These are phyloP conservation scores for Cladosporium halotolerans DNA, from an alignment of 2,329 filamentous ascomycete species.

Conservation along the genomic window DNA sequence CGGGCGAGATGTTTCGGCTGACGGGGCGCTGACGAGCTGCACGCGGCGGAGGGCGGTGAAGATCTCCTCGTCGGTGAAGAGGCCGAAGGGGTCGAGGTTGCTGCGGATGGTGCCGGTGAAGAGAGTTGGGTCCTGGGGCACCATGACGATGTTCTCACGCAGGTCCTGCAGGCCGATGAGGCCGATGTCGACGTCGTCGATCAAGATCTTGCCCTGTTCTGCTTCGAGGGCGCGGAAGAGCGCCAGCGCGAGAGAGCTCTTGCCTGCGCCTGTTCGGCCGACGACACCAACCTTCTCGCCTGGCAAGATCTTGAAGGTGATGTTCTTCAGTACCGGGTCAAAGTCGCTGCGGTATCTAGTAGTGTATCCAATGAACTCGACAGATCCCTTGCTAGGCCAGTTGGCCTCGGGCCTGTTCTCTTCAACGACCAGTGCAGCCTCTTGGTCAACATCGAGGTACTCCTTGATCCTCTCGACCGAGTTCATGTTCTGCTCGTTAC, in stretches of 20 bases:
- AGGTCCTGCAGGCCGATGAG: slow-evolving; percentile 88
- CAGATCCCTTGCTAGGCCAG: slow-evolving; percentile 80
- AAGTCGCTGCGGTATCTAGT: slow-evolving; percentile 84
- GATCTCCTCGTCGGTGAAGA: slow-evolving; percentile 85
- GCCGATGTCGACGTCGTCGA: slow-evolving; percentile 87
- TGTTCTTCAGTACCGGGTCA: slow-evolving; percentile 73
- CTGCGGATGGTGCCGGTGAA: slow-evolving; percentile 87
- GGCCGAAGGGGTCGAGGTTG: slow-evolving; percentile 86
- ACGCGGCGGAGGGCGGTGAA: slow-evolving; percentile 81
- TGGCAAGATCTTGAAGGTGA: slow-evolving; percentile 80
- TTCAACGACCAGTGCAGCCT: slow-evolving; percentile 71
- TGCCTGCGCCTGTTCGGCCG: slow-evolving; percentile 89
- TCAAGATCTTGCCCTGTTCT: slow-evolving; percentile 78
- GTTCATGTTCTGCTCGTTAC: slow-evolving; percentile 99
- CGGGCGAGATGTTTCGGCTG: slow-evolving; percentile 36
- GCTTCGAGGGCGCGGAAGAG: slow-evolving; percentile 92
- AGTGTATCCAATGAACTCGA: slow-evolving; percentile 84
- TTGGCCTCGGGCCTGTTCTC: slow-evolving; percentile 68
- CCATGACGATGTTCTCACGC: slow-evolving; percentile 90
- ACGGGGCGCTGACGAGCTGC: slow-evolving; percentile 65
- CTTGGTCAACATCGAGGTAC: slow-evolving; percentile 92
- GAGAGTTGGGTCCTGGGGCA: slow-evolving; percentile 91
- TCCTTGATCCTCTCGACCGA: slow-evolving; percentile 96
- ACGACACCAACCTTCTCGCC: slow-evolving; percentile 94
- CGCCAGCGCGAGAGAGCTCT: slow-evolving; percentile 88